phyloP scores from a whole-genome alignment of 1,284 basidiomycete species.

The Porogramme epimiltina region DNA sequence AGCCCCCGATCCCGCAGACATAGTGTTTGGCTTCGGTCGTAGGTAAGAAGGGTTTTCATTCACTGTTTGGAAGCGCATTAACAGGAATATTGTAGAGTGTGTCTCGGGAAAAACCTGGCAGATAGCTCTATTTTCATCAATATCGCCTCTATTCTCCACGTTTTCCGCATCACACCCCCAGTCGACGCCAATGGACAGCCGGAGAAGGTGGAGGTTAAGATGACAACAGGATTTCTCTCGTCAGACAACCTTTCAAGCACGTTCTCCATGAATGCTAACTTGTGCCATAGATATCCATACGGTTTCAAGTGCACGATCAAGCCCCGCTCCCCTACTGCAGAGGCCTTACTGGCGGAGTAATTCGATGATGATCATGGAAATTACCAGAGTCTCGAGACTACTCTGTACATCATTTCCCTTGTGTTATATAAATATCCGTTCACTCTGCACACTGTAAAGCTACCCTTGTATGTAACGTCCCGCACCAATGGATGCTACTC shows the following conservation, averaged over 20 bases:
- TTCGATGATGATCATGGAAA: not conserved
- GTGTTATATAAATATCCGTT: no score
- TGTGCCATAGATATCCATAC: slow-evolving; percentile 1
- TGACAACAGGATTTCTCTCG: slow-evolving; percentile 14
- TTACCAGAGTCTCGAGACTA: no score
- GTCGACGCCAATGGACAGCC: slow-evolving; percentile 9
- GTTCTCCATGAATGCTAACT: not conserved
- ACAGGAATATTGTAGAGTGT: slow-evolving; percentile 2
- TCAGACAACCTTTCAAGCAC: not conserved
- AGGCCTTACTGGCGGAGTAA: slow-evolving; percentile 1
- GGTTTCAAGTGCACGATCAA: slow-evolving; percentile 9
- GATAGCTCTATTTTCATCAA: slow-evolving; percentile 14
- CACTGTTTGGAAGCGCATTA: not conserved
- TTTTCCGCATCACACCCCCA: slow-evolving; percentile 10
- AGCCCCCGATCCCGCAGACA: slow-evolving; percentile 27
- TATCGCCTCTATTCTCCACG: slow-evolving; percentile 11
- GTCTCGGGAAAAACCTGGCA: slow-evolving; percentile 13
- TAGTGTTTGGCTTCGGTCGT: slow-evolving; percentile 37
- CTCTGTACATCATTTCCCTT: no score
- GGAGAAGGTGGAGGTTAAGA: slow-evolving; percentile 2
- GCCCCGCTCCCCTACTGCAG: slow-evolving; percentile 3
- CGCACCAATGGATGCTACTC: no score
- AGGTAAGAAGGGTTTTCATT: slow-evolving; percentile 22
- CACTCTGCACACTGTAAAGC: no score
- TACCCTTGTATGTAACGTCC: no score